A percentile compares a stretch with the other conserved stretches of the same genome.
Conservation (phyloP, 2,329 filamentous ascomycete species). For the Leptographium flavum region DNA sequence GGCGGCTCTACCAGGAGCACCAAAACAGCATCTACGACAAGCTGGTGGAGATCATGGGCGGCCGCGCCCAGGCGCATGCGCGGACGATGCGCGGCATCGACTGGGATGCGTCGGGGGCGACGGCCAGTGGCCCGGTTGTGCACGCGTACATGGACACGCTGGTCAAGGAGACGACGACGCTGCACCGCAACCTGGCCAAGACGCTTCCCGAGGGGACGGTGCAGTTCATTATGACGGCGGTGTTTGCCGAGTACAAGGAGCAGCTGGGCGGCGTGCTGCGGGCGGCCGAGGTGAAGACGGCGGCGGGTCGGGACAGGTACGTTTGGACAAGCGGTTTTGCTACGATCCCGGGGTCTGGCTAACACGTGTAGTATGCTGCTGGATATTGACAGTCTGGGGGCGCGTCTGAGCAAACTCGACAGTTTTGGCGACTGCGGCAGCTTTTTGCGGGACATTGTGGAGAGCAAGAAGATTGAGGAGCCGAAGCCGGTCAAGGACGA, state of each 20-base stretch:
- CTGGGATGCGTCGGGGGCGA: slow-evolving; percentile 41
- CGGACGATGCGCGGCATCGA: slow-evolving; percentile 60
- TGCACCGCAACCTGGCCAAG: slow-evolving; percentile 72
- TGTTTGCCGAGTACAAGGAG: slow-evolving; percentile 69
- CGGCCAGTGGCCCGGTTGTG: slow-evolving; percentile 22
- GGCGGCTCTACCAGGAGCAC: slow-evolving; percentile 73
- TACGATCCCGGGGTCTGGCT: neutral
- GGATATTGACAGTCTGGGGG: slow-evolving; percentile 60
- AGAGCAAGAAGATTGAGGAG: slow-evolving; percentile 35
- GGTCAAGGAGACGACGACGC: slow-evolving; percentile 69
- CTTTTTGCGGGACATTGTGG: slow-evolving; percentile 50
- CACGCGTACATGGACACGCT: slow-evolving; percentile 77
- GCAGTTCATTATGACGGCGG: slow-evolving; percentile 69
- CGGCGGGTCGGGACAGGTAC: slow-evolving; percentile 58
- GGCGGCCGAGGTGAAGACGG: slow-evolving; percentile 49
- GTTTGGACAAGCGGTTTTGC: slow-evolving; percentile 45
- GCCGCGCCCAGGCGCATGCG: slow-evolving; percentile 58
- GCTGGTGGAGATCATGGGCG: slow-evolving; percentile 81
- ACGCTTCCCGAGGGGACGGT: slow-evolving; percentile 67
- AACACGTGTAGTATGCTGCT: slow-evolving; percentile 49
- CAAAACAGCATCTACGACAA: slow-evolving; percentile 87
- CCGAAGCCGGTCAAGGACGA: neutral
- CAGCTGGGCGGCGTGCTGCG: slow-evolving; percentile 61
- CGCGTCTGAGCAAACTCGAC: slow-evolving; percentile 61
- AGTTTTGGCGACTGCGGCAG: slow-evolving; percentile 63